These are phyloP conservation scores for Phytophthora aleatoria DNA, from an alignment of 352 stramenopile genomes.

Conservation along the genomic window DNA sequence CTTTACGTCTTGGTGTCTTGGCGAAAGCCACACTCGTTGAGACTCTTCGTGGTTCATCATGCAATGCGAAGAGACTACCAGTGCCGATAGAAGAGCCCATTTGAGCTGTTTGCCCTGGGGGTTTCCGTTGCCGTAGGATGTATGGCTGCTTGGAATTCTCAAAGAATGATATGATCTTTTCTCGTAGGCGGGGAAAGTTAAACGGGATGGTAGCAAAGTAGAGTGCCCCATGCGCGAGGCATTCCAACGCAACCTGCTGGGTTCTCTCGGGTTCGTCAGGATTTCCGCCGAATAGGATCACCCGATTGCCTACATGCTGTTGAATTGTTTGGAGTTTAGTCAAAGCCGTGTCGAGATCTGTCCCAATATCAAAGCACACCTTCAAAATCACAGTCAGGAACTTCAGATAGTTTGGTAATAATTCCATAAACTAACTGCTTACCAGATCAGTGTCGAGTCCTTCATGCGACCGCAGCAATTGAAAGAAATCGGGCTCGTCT, in stretches of 20 bases:
- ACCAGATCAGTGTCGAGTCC: constrained; percentile 57
- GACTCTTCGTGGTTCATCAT: constrained; percentile 40
- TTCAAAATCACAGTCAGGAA: constrained; percentile 19
- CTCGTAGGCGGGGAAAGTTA: constrained; percentile 63
- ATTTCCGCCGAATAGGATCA: constrained; percentile 70
- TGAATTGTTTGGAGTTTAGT: constrained; percentile 48
- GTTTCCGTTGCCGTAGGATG: constrained; percentile 59
- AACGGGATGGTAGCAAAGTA: constrained; percentile 69
- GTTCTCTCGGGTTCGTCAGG: constrained; percentile 38
- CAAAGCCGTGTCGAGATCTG: constrained; percentile 48
- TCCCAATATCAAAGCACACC: constrained; percentile 71
- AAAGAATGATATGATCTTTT: constrained; percentile 57
- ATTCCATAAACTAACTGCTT: constrained; percentile 4
- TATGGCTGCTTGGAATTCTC: constrained; percentile 59
- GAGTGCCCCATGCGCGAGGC: constrained; percentile 51
- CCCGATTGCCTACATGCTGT: constrained; percentile 38
- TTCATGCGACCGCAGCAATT: constrained; percentile 38
- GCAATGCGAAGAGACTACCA: constrained; percentile 43
- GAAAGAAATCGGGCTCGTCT: constrained; percentile 45
- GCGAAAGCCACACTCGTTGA: constrained; percentile 48
- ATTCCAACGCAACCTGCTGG: constrained; percentile 40
- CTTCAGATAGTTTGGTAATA: background rate
- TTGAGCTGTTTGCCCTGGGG: constrained; percentile 21
- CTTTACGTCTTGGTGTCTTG: constrained; percentile 42
- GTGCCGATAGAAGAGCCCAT: constrained; percentile 45